Percentiles rank a stretch among this genome's conserved stretches.
phyloP scores from a whole-genome alignment of 805 yeast genomes.

The Lipomyces yamadae region DNA sequence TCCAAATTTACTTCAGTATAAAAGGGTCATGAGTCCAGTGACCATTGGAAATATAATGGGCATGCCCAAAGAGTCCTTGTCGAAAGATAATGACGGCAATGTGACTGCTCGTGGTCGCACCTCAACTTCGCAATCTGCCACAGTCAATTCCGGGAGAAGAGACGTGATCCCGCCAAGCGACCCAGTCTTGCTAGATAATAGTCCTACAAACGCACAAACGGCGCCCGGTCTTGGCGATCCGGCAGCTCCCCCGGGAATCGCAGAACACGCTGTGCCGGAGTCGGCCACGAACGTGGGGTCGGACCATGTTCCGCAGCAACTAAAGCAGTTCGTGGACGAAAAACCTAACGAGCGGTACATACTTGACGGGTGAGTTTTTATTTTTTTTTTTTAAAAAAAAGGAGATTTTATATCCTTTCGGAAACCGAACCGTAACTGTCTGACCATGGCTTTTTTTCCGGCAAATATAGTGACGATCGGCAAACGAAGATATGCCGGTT shows the following conservation, averaged over 20 bases:
- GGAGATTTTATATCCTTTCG: background rate
- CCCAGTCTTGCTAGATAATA: background rate
- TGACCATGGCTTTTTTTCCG: background rate
- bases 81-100: background rate
- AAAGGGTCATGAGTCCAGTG: background rate
- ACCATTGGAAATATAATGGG: background rate
- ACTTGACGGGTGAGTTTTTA: constrained; percentile 20
- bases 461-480: constrained; percentile 11
- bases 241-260: background rate
- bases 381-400: background rate
- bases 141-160: background rate
- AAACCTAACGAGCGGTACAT: constrained; percentile 17
- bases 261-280: background rate
- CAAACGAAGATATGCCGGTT: constrained; percentile 24
- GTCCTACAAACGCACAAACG: background rate
- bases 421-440: background rate
- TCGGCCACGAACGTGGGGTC: background rate
- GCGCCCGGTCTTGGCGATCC: background rate
- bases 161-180: background rate
- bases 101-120: background rate
- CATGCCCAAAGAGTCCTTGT: background rate
- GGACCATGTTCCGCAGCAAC: background rate
- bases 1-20: background rate
- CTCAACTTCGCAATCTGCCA: background rate
- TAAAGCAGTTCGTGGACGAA: constrained; percentile 17